phyloP scores from a whole-genome alignment of 2,329 filamentous ascomycete genomes.

The Fusarium incarnatum region DNA sequence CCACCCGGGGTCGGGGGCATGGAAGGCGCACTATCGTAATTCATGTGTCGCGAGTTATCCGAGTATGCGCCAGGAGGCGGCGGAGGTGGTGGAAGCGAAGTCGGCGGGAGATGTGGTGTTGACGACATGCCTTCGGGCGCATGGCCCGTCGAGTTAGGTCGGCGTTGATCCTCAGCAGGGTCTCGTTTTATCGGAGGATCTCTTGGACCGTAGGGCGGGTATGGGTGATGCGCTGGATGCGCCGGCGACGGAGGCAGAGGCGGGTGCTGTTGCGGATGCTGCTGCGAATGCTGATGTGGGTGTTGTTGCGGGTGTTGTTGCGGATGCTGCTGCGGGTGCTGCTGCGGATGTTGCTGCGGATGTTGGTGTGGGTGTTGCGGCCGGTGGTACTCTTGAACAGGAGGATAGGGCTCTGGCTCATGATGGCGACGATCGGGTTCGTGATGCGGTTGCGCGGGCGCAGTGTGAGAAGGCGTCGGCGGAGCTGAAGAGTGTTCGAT shows the following conservation, averaged over 20 bases:
- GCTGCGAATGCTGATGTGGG: slow-evolving; percentile 42
- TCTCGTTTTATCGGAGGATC: slow-evolving; percentile 70
- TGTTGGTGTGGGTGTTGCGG: slow-evolving; percentile 42
- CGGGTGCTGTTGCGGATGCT: slow-evolving; percentile 33
- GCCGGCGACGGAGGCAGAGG: slow-evolving; percentile 56
- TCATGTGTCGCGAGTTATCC: slow-evolving; percentile 65
- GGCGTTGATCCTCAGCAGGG: slow-evolving; percentile 62
- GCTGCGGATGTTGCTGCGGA: slow-evolving; percentile 42
- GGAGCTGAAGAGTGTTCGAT: slow-evolving; percentile 50
- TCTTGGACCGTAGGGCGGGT: slow-evolving; percentile 59
- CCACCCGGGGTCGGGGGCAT: slow-evolving; percentile 59
- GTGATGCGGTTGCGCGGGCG: slow-evolving; percentile 50
- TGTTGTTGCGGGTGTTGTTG: slow-evolving; percentile 49
- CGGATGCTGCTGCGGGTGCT: slow-evolving; percentile 45
- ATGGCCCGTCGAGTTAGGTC: slow-evolving; percentile 65
- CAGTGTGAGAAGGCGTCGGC: slow-evolving; percentile 46
- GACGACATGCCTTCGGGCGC: slow-evolving; percentile 51
- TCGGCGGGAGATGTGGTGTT: slow-evolving; percentile 48
- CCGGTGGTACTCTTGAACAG: slow-evolving; percentile 65
- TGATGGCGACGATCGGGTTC: slow-evolving; percentile 67
- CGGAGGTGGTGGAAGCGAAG: slow-evolving; percentile 48
- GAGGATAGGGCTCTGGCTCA: slow-evolving; percentile 66
- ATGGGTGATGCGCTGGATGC: slow-evolving; percentile 54
- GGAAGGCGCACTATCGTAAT: slow-evolving; percentile 61
- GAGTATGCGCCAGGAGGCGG: slow-evolving; percentile 52